phyloP scores from a whole-genome alignment of 2,329 filamentous ascomycete species.

The Sclerotinia borealis region DNA sequence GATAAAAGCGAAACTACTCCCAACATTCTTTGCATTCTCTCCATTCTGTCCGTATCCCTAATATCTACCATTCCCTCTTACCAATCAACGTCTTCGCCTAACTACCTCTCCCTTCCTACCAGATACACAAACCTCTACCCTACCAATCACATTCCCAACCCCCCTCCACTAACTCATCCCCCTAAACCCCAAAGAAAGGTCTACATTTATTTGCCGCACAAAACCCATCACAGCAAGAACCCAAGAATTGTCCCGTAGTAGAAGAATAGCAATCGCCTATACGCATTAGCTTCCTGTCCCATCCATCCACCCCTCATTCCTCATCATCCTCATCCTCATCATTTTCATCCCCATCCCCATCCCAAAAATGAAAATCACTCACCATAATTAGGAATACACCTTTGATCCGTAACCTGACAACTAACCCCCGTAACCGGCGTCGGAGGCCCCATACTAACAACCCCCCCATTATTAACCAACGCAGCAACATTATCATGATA shows the following conservation, averaged over 20 bases:
- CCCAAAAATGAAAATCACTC: neutral
- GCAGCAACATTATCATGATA: neutral
- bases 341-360: neutral
- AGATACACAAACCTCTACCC: too few relatives aligned
- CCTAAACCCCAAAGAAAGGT: conserved; percentile 1
- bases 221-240: conserved; percentile 8
- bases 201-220: conserved; percentile 10
- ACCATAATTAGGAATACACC: conserved; percentile 9
- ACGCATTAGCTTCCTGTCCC: neutral
- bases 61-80: too few relatives aligned
- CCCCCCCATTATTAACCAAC: conserved; percentile 1
- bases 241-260: neutral
- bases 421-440: conserved; percentile 1
- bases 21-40: too few relatives aligned
- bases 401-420: neutral
- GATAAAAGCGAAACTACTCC: too few relatives aligned
- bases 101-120: too few relatives aligned
- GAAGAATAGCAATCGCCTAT: conserved; percentile 2
- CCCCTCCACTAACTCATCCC: too few relatives aligned
- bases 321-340: too few relatives aligned
- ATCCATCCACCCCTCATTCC: neutral
- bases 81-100: too few relatives aligned
- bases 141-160: too few relatives aligned
- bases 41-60: too few relatives aligned
- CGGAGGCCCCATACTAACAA: conserved; percentile 5